A percentile compares a stretch with the other conserved stretches of the same genome.
phyloP scores from a whole-genome alignment of 1,139 yeast species.

The Yamadazyma trypodendri region DNA sequence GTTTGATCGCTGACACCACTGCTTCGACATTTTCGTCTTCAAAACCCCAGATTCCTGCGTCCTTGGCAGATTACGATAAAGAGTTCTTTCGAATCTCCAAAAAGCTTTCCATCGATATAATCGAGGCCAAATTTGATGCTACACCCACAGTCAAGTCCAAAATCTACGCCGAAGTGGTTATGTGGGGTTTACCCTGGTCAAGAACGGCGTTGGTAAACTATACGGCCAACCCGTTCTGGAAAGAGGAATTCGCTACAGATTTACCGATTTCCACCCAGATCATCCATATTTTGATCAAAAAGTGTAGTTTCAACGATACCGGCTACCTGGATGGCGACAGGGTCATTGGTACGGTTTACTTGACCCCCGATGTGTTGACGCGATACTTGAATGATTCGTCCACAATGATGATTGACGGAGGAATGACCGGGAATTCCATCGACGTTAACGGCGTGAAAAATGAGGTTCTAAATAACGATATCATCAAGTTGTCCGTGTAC shows the following conservation, averaged over 20 bases:
- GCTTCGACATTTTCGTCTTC: not conserved
- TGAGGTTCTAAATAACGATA: conserved; percentile 26
- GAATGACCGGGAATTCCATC: conserved; percentile 23
- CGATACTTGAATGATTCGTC: conserved; percentile 33
- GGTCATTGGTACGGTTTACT: conserved; percentile 52
- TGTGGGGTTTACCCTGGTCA: conserved; percentile 73
- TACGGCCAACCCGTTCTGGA: conserved; percentile 64
- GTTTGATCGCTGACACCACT: conserved; percentile 10
- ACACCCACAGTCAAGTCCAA: conserved; percentile 21
- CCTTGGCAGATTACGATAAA: conserved; percentile 24
- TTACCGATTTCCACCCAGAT: conserved; percentile 55
- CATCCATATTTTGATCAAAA: conserved; percentile 52
- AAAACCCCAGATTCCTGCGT: not conserved
- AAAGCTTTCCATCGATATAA: conserved; percentile 53
- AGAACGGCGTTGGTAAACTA: conserved; percentile 60
- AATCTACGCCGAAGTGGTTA: conserved; percentile 59
- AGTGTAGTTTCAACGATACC: conserved; percentile 23
- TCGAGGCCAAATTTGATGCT: conserved; percentile 63
- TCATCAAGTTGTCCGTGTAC: conserved; percentile 43
- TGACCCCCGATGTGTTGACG: conserved; percentile 55
- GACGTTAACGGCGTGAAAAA: conserved; percentile 20
- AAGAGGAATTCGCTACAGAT: conserved; percentile 60
- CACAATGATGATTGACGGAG: conserved; percentile 37
- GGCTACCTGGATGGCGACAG: conserved; percentile 30
- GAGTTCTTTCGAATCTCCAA: conserved; percentile 56